Percentiles rank a stretch among this genome's conserved stretches.
Conservation (phyloP, 2,329 filamentous ascomycete species). For the Lithohypha guttulata region DNA sequence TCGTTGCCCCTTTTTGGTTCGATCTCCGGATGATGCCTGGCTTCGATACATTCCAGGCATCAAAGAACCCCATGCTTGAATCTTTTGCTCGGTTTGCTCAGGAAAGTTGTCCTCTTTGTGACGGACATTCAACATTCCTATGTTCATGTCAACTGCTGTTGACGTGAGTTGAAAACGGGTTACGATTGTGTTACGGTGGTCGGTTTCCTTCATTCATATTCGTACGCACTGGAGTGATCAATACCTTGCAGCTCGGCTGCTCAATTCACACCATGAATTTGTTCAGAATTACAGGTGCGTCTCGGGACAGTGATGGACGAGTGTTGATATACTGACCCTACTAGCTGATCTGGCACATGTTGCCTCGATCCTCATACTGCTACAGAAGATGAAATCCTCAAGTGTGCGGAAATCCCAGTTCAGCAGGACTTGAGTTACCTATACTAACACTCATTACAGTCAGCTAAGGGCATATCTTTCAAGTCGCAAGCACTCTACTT, state of each 20-base stretch:
- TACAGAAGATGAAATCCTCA: conserved; percentile 92
- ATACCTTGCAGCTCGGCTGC: conserved; percentile 10
- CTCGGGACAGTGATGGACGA: conserved; percentile 9
- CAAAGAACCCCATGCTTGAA: too few species aligned
- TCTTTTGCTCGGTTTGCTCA: too few species aligned
- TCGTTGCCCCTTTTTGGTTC: too few species aligned
- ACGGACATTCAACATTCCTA: too few species aligned
- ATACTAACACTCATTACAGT: conserved; percentile 44
- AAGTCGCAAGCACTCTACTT: conserved; percentile 96
- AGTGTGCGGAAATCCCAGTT: conserved; percentile 54
- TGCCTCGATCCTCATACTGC: conserved; percentile 81
- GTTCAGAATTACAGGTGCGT: conserved; percentile 57
- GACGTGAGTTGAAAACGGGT: too few species aligned
- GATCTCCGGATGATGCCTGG: too few species aligned
- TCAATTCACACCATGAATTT: conserved; percentile 49
- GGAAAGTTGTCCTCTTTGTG: too few species aligned
- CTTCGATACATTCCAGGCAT: too few species aligned
- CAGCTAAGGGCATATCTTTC: conserved; percentile 95
- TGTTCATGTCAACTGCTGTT: too few species aligned
- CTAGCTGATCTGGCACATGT: conserved; percentile 91
- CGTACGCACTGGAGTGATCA: too few species aligned
- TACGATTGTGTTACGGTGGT: too few species aligned
- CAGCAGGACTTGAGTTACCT: conserved; percentile 13
- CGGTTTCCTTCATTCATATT: too few species aligned
- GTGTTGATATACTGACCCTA: conserved; percentile 1